Percentiles rank a stretch among this genome's conserved stretches.
Evolutionary conservation across 306 rosid species (phyloP).

Genomic region (Lotus japonicus): DNA sequence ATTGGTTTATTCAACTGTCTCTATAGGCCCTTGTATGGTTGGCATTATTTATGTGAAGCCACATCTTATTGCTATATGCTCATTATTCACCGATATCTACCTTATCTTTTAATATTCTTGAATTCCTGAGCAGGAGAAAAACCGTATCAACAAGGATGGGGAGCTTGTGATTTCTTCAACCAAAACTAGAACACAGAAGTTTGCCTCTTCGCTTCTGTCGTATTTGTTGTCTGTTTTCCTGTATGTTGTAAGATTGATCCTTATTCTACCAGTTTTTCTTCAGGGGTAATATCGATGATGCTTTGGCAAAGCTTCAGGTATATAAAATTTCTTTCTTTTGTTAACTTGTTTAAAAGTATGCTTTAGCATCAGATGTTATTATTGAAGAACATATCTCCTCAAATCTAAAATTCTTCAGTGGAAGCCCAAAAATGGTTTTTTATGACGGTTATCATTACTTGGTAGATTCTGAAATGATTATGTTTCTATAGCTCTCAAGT

Average conservation of each 20-base stretch:
- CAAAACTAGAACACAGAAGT: conserved; percentile 91
- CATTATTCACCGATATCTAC: conserved; percentile 4
- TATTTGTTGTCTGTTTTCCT: conserved; percentile 5
- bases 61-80: not conserved
- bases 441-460: not conserved
- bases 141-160: conserved; percentile 88
- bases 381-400: not conserved
- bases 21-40: not conserved
- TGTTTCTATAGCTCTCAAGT: not conserved
- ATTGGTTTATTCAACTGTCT: not conserved
- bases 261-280: conserved; percentile 9
- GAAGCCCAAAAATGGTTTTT: not conserved
- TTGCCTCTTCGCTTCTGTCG: conserved; percentile 26
- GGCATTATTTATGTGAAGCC: not conserved
- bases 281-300: conserved; percentile 48
- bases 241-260: conserved; percentile 18
- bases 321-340: not conserved
- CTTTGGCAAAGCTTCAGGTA: conserved; percentile 43
- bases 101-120: conserved; percentile 3
- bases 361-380: not conserved
- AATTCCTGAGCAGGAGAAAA: conserved; percentile 67
- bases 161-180: conserved; percentile 96
- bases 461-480: not conserved
- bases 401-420: not conserved
- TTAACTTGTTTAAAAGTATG: not conserved